Evolutionary conservation across 148 eudicot genomes (phyloP), one percentile per base, ranked within the genome.

Genomic region (Agrostemma githago): DNA sequence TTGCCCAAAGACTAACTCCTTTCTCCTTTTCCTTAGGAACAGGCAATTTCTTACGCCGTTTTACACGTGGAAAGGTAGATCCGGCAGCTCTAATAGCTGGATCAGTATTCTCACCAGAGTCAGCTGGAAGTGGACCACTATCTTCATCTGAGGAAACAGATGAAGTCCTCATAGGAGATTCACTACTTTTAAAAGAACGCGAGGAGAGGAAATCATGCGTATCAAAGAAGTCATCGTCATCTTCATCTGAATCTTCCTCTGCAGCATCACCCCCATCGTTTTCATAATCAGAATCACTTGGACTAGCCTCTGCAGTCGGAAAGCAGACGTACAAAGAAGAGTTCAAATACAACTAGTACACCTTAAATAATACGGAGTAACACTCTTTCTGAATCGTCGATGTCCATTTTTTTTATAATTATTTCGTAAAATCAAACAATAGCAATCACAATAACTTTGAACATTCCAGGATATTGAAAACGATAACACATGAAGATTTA

Each of bases 241-340:
- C 96, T 11, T 88, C 92, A 84, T 90, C 96, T 16, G 96, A 82
- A 76, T 90, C 92, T 78, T 88, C 96, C 79, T 90, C 96, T 42
- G 87, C 90, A 59, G 82, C 92, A 81, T 87, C 92, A 57, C 66
- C 88, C 82, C 92, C 81, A 68, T 88, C 92, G 82, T 84, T 87
- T 39, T 90, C 90, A 74, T 90, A 88, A 66, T 90, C 96, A 73
- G 92, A 85, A 53, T 87, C 96, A 83, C 86, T 86, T 67, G 84
- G 83, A 80, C 86, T 90, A 79, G 79, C 86, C 21, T 86, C 92
- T 85, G 88, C 72, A 61, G 19, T 46, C 67, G 37, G 37, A 69
- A 75, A 60, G 72, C 42, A 75, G 15, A 77, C 48, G 40, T 34
- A 37, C 41, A 53, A 14, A 9, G 59, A 34, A 67, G 19, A 53